phyloP scores from a whole-genome alignment of 768 basidiomycete genomes.

The Inosperma sp. region DNA sequence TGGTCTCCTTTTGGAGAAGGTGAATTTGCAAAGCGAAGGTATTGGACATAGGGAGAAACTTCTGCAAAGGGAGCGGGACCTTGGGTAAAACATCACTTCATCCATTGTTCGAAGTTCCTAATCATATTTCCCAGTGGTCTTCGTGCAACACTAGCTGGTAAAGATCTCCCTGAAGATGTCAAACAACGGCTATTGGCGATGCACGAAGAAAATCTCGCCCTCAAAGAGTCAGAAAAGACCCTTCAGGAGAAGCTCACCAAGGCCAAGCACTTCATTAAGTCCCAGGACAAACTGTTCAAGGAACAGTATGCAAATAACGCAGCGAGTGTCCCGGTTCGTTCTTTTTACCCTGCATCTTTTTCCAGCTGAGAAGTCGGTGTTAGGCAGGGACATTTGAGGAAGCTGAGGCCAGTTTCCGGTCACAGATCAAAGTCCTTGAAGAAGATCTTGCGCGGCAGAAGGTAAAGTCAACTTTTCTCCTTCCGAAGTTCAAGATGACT shows the following conservation, averaged over 20 bases:
- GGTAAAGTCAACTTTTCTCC: conserved; percentile 27
- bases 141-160: conserved; percentile 69
- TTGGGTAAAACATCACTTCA: conserved; percentile 50
- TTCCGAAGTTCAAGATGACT: background rate
- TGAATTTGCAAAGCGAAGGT: conserved; percentile 84
- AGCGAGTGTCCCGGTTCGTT: conserved; percentile 42
- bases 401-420: conserved; percentile 59
- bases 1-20: conserved; percentile 82
- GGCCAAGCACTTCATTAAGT: conserved; percentile 87
- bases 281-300: conserved; percentile 85
- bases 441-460: conserved; percentile 59
- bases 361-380: background rate
- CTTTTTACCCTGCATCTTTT: background rate
- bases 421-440: conserved; percentile 60
- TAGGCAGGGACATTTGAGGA: conserved; percentile 61
- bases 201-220: conserved; percentile 69
- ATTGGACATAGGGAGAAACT: conserved; percentile 84
- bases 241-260: conserved; percentile 73
- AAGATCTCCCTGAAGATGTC: conserved; percentile 78
- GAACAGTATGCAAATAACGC: conserved; percentile 66
- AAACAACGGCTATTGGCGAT: conserved; percentile 67
- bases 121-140: conserved; percentile 51
- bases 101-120: background rate
- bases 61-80: conserved; percentile 81
- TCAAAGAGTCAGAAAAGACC: conserved; percentile 70